These are phyloP conservation scores for Adenanthera pavonina DNA, from an alignment of 306 rosid species.

Conservation along the genomic window DNA sequence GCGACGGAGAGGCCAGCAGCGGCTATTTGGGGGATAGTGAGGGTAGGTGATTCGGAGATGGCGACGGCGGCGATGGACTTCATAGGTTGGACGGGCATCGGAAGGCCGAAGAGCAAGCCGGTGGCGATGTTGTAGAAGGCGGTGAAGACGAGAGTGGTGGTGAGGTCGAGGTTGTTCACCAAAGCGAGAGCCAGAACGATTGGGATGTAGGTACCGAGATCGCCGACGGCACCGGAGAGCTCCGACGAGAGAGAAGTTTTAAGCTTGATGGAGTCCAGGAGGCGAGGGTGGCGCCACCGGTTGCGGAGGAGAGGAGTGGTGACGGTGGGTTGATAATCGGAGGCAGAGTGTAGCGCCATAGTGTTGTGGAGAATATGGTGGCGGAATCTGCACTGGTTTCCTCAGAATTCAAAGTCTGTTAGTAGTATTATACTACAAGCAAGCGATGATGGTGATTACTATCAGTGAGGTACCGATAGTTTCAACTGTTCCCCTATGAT, in stretches of 20 bases:
- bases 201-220: slow-evolving; percentile 83
- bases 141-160: slow-evolving; percentile 76
- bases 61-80: slow-evolving; percentile 93
- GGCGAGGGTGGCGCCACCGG: slow-evolving; percentile 38
- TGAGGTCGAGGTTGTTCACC: slow-evolving; percentile 67
- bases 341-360: background rate
- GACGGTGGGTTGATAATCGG: slow-evolving; percentile 29
- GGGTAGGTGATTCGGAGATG: slow-evolving; percentile 67
- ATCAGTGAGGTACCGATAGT: no score
- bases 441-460: background rate
- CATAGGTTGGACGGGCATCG: slow-evolving; percentile 97
- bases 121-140: slow-evolving; percentile 76
- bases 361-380: background rate
- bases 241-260: slow-evolving; percentile 60
- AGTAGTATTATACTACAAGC: background rate
- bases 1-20: slow-evolving; percentile 83
- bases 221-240: slow-evolving; percentile 85
- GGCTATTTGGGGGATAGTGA: slow-evolving; percentile 72
- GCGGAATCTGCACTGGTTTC: background rate
- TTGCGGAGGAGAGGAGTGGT: slow-evolving; percentile 32
- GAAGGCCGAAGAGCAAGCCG: slow-evolving; percentile 79
- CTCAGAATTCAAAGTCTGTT: background rate
- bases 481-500: background rate
- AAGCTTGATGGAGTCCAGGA: slow-evolving; percentile 55
- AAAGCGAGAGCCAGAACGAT: slow-evolving; percentile 68